Conservation (phyloP, 1,284 basidiomycete species). For the Papiliotrema laurentii region DNA sequence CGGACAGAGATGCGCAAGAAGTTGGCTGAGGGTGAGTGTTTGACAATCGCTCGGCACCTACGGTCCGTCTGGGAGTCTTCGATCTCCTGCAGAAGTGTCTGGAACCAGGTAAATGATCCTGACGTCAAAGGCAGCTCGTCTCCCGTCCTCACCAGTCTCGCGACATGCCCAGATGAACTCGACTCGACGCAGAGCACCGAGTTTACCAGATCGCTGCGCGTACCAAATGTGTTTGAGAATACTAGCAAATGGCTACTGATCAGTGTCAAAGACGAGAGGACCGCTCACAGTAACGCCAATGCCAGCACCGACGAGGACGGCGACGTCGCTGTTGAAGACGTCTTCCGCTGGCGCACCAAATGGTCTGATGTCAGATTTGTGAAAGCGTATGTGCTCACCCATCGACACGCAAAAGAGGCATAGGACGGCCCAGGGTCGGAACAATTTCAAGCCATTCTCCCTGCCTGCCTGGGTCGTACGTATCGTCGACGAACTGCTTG, state of each 20-base stretch:
- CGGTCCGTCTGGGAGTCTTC: slow-evolving; percentile 78
- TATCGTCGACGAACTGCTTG: slow-evolving; percentile 1
- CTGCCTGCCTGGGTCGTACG: slow-evolving; percentile 46
- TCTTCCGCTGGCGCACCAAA: slow-evolving; percentile 86
- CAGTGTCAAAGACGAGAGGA: slow-evolving; percentile 6
- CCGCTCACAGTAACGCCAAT: slow-evolving; percentile 57
- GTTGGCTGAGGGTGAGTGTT: slow-evolving; percentile 57
- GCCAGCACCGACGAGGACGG: slow-evolving; percentile 78
- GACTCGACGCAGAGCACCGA: slow-evolving; percentile 72
- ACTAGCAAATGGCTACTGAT: slow-evolving; percentile 78
- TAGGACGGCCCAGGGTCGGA: slow-evolving; percentile 43
- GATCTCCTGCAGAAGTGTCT: slow-evolving; percentile 73
- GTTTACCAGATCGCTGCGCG: slow-evolving; percentile 66
- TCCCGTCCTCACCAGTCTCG: slow-evolving; percentile 54
- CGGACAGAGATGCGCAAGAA: slow-evolving; percentile 66
- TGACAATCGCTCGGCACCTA: slow-evolving; percentile 48
- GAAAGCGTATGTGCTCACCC: slow-evolving; percentile 47
- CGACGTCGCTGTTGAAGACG: slow-evolving; percentile 78
- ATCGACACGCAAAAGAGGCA: slow-evolving; percentile 74
- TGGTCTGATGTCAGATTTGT: slow-evolving; percentile 43
- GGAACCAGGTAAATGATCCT: slow-evolving; percentile 89
- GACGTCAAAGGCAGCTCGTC: background rate
- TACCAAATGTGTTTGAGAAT: slow-evolving; percentile 93
- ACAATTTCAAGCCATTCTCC: slow-evolving; percentile 76
- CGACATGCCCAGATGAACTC: slow-evolving; percentile 90